Percentiles rank a stretch among this genome's conserved stretches.
Conservation (phyloP, 257 asterid species). For the Nicotiana paniculata region DNA sequence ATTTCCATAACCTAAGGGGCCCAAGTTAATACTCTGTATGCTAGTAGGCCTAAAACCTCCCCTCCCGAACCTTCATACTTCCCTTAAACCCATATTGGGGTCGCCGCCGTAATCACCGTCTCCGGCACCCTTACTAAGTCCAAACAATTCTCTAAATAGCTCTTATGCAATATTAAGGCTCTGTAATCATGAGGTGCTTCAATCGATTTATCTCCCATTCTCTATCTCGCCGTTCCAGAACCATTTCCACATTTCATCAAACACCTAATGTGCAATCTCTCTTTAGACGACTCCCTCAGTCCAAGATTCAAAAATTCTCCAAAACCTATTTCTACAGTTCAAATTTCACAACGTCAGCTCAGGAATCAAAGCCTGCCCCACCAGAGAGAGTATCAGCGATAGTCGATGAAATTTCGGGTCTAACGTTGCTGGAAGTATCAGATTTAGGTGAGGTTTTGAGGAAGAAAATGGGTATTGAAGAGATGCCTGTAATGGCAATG, state of each 20-base stretch:
- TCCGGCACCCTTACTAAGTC: not conserved
- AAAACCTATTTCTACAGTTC: slow-evolving; percentile 25
- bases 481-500: slow-evolving; percentile 80
- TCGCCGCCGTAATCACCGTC: not conserved
- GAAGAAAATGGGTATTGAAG: slow-evolving; percentile 57
- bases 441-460: slow-evolving; percentile 56
- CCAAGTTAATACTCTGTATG: not conserved
- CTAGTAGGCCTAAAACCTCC: not conserved
- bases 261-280: not conserved
- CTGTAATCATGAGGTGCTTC: not conserved
- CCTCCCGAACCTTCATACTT: not conserved
- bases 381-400: slow-evolving; percentile 42
- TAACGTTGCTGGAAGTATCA: slow-evolving; percentile 66
- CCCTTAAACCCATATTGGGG: not conserved
- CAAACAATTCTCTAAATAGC: not conserved
- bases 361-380: slow-evolving; percentile 31
- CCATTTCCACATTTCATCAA: slow-evolving; percentile 15
- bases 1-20: not conserved
- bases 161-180: not conserved
- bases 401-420: slow-evolving; percentile 54
- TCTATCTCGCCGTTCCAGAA: slow-evolving; percentile 24
- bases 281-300: not conserved
- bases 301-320: not conserved
- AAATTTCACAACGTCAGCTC: slow-evolving; percentile 36
- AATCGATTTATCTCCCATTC: slow-evolving; percentile 3